Conservation (phyloP, 75 land plant species). For the Azolla pinnata region DNA sequence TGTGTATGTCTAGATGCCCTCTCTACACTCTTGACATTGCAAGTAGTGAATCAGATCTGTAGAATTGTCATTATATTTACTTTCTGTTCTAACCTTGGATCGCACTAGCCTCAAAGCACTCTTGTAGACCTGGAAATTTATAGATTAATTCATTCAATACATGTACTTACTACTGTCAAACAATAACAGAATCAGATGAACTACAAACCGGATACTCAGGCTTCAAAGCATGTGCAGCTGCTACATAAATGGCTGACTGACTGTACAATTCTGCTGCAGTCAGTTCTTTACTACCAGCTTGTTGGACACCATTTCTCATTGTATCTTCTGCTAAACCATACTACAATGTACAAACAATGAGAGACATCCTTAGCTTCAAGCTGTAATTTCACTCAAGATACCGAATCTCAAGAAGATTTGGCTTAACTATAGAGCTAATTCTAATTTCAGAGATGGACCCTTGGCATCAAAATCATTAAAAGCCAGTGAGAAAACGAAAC, state of each 20-base stretch:
- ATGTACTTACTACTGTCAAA: not conserved
- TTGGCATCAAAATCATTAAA: too few species aligned
- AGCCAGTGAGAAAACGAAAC: too few species aligned
- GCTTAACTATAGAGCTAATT: too few species aligned
- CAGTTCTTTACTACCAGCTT: constrained; percentile 38
- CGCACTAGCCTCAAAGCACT: constrained; percentile 93
- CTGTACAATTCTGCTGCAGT: constrained; percentile 77
- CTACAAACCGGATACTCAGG: constrained; percentile 73
- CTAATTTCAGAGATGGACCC: too few species aligned
- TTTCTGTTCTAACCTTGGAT: constrained; percentile 64
- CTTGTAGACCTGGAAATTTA: constrained; percentile 62
- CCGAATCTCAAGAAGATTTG: too few species aligned
- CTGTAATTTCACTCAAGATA: too few species aligned
- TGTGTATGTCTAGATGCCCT: too few species aligned
- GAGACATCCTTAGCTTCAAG: too few species aligned
- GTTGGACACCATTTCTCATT: constrained; percentile 50
- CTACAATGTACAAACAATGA: constrained; percentile 46
- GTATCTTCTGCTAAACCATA: constrained; percentile 98
- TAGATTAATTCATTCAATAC: not conserved
- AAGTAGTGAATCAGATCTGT: too few species aligned
- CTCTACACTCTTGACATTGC: too few species aligned
- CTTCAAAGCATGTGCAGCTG: constrained; percentile 95
- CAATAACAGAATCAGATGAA: not conserved
- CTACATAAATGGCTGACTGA: constrained; percentile 94
- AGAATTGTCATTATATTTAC: too few species aligned